Evolutionary conservation across 2,329 filamentous ascomycete species (phyloP), one percentile per base, ranked within the genome.

Genomic region (Fusarium scirpi): DNA sequence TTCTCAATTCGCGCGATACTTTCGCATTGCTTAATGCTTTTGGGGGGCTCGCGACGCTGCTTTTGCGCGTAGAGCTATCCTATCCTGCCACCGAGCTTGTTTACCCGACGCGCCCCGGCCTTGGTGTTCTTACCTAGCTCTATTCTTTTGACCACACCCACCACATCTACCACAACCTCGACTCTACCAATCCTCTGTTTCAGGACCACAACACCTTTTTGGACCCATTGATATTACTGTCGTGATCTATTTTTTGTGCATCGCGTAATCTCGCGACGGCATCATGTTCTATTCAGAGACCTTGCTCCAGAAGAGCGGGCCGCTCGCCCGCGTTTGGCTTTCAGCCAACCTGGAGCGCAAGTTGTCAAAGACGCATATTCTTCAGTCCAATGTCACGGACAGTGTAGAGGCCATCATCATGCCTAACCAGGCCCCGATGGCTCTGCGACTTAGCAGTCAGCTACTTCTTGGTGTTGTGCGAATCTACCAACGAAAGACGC

Each of bases 311-410:
- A 97, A 97, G 90, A 97, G 94, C 76, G 96, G 96, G 85, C 95
- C 96, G 78, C 84, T 99, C 86, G 96, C 96, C 83, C 93, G 94
- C 79, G 94, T 98, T 84, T 99, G 96, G 96, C 89, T 98, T 67
- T 97, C 96, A 32, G 94, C 96, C 84, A 99, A 98, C 82, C 87
- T 98, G 71, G 96, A 98, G 88, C 94, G 95, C 86, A 99, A 98
- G 85, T 90, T 99, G 65, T 97, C 94, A 74, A 99, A 99, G 84
- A 94, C 94, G 70, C 94, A 98, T 77, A 96, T 98, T 73, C 81
- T 99, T 70, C 94, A 97, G 79, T 95, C 94, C 64, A 97, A 97
- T 83, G 92, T 99, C 74, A 92, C 95, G 76, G 93, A 94, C 83
- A 97, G 94, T 81, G 94, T 99, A 71, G 92, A 94, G 80, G 94